Percentiles rank a stretch among this genome's conserved stretches.
Evolutionary conservation across 768 basidiomycete genomes (phyloP).

Genomic region (Phylloporus sp.): DNA sequence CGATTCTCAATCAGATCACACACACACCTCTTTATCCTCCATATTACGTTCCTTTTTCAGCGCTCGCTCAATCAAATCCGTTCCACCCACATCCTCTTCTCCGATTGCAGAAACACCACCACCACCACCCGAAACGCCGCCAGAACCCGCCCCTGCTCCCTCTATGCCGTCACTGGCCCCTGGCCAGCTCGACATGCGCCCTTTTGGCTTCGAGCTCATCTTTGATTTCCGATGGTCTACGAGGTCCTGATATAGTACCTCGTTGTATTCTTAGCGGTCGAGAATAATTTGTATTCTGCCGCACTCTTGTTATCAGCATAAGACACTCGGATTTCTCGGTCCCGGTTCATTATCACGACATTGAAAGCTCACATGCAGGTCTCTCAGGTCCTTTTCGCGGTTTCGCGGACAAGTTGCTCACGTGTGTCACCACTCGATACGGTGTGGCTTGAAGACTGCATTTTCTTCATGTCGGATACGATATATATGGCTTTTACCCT

Average conservation of each 20-base stretch:
- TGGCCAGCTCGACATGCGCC: conserved; percentile 65
- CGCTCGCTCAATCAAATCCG: conserved; percentile 6
- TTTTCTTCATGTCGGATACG: too few species aligned
- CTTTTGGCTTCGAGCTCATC: conserved; percentile 66
- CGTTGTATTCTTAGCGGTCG: conserved; percentile 19
- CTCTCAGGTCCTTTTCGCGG: not conserved
- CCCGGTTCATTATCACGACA: not conserved
- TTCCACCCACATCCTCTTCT: not conserved
- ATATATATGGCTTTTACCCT: not conserved
- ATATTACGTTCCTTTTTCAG: conserved; percentile 25
- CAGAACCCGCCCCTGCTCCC: conserved; percentile 1
- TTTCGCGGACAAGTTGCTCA: not conserved
- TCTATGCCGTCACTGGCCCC: conserved; percentile 28
- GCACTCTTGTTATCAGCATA: not conserved
- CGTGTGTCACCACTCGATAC: conserved; percentile 2
- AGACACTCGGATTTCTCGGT: not conserved
- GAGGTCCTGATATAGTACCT: conserved; percentile 14
- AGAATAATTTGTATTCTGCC: conserved; percentile 13
- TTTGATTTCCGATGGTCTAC: conserved; percentile 70
- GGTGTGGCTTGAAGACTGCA: too few species aligned
- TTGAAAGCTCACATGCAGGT: not conserved
- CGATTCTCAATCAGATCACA: conserved; percentile 11
- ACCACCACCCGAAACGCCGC: conserved; percentile 5
- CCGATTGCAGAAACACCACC: not conserved
- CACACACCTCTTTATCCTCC: conserved; percentile 20